phyloP scores from a whole-genome alignment of 352 stramenopile species.

The Globisporangium radiosum region DNA sequence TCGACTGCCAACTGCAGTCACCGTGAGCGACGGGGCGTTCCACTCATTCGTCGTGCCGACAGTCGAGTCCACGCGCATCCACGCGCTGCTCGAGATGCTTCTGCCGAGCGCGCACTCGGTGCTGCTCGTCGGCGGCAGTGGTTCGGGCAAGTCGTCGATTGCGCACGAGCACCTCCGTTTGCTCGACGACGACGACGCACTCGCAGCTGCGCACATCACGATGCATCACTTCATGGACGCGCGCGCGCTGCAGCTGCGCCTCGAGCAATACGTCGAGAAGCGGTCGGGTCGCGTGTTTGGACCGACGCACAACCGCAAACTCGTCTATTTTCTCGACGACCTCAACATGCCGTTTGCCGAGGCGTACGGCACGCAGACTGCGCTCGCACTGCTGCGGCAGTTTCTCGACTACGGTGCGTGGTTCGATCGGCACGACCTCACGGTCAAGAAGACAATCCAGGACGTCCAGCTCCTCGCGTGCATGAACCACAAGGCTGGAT shows the following conservation, averaged over 20 bases:
- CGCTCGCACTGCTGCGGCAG: slow-evolving; percentile 84
- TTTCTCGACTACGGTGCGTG: slow-evolving; percentile 90
- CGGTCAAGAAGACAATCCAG: slow-evolving; percentile 83
- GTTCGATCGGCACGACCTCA: slow-evolving; percentile 87
- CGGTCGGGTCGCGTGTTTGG: slow-evolving; percentile 80
- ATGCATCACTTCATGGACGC: slow-evolving; percentile 89
- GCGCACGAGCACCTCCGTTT: slow-evolving; percentile 66
- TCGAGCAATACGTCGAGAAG: slow-evolving; percentile 86
- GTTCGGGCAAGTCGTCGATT: slow-evolving; percentile 82
- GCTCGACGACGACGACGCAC: slow-evolving; percentile 67
- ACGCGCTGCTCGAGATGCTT: slow-evolving; percentile 57
- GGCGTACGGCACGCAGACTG: slow-evolving; percentile 86
- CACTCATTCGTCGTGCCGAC: slow-evolving; percentile 71
- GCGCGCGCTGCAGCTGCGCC: slow-evolving; percentile 56
- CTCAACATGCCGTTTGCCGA: slow-evolving; percentile 88
- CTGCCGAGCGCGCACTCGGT: slow-evolving; percentile 38
- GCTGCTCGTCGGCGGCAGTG: slow-evolving; percentile 75
- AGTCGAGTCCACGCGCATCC: slow-evolving; percentile 61
- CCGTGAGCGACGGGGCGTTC: slow-evolving; percentile 40
- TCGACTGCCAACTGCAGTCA: slow-evolving; percentile 31
- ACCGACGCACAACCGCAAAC: slow-evolving; percentile 62
- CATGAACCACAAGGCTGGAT: slow-evolving; percentile 91
- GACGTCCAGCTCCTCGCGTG: slow-evolving; percentile 83
- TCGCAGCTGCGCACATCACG: slow-evolving; percentile 46
- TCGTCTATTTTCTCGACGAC: slow-evolving; percentile 90